Percentiles rank a stretch among this genome's conserved stretches.
Evolutionary conservation across 495 filamentous ascomycete species (phyloP).

Genomic region (Penicillium antarcticum): DNA sequence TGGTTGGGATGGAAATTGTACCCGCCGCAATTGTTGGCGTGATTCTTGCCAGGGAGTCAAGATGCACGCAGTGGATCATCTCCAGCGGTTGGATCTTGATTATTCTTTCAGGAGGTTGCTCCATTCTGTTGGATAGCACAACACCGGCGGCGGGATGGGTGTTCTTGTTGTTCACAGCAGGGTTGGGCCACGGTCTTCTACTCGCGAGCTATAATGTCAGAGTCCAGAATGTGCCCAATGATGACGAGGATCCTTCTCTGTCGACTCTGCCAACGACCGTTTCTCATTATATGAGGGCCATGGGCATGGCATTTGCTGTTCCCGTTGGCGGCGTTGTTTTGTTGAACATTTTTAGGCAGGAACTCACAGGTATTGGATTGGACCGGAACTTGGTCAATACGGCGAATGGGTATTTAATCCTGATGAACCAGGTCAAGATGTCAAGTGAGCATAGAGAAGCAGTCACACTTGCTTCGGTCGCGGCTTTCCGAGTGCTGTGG

Average conservation of each 20-base stretch:
- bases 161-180: constrained; percentile 50
- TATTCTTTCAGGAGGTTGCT: constrained; percentile 43
- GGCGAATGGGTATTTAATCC: constrained; percentile 19
- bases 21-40: constrained; percentile 48
- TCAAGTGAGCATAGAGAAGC: constrained; percentile 11
- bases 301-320: constrained; percentile 63
- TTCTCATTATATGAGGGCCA: constrained; percentile 56
- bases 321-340: constrained; percentile 59
- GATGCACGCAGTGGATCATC: constrained; percentile 50
- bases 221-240: constrained; percentile 33
- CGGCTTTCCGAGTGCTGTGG: constrained; percentile 23
- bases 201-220: constrained; percentile 48
- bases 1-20: constrained; percentile 41
- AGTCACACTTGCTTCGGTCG: constrained; percentile 13
- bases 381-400: constrained; percentile 14
- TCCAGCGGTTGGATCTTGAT: constrained; percentile 53
- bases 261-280: constrained; percentile 37
- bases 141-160: constrained; percentile 48
- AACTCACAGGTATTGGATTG: constrained; percentile 12
- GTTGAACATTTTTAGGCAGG: constrained; percentile 41
- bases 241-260: constrained; percentile 5
- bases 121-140: constrained; percentile 44
- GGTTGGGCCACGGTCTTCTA: constrained; percentile 54
- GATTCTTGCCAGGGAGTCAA: constrained; percentile 40
- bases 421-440: constrained; percentile 22